Conservation (phyloP, 176 grass and related monocot genomes). For the Triticum turgidum region DNA sequence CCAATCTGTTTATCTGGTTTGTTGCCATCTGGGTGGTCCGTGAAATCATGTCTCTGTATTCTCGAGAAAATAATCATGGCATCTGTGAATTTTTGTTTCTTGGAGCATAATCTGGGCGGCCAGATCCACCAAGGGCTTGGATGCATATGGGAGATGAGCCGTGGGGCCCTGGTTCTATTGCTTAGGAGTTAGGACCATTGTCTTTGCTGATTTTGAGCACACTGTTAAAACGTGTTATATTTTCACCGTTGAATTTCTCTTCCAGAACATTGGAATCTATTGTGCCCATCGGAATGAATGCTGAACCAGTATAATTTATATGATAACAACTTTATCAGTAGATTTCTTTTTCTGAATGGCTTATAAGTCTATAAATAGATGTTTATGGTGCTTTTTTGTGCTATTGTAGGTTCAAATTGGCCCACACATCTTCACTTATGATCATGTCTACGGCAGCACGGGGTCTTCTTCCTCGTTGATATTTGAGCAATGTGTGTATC, state of each 20-base stretch:
- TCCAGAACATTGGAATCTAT: not conserved
- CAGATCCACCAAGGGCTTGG: not conserved
- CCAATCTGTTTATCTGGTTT: not conserved
- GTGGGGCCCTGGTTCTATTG: not conserved
- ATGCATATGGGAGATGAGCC: not conserved
- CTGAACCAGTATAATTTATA: not conserved
- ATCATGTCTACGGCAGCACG: slow-evolving; percentile 71
- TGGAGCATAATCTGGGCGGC: not conserved
- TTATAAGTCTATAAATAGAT: slow-evolving; percentile 19
- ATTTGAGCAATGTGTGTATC: slow-evolving; percentile 76
- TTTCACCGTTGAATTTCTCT: not conserved
- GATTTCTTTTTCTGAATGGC: not conserved
- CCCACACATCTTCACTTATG: slow-evolving; percentile 73
- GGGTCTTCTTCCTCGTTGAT: slow-evolving; percentile 53
- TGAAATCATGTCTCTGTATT: not conserved
- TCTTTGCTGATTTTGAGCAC: not conserved
- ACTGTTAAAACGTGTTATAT: not conserved
- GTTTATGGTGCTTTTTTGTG: not conserved
- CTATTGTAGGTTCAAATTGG: slow-evolving; percentile 73
- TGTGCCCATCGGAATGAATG: not conserved
- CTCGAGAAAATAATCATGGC: not conserved
- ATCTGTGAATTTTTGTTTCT: not conserved
- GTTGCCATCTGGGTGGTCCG: not conserved
- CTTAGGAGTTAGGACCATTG: not conserved
- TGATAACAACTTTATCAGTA: not conserved